A percentile compares a stretch with the other conserved stretches of the same genome.
Conservation (phyloP, 495 filamentous ascomycete species). For the Letharia lupina region DNA sequence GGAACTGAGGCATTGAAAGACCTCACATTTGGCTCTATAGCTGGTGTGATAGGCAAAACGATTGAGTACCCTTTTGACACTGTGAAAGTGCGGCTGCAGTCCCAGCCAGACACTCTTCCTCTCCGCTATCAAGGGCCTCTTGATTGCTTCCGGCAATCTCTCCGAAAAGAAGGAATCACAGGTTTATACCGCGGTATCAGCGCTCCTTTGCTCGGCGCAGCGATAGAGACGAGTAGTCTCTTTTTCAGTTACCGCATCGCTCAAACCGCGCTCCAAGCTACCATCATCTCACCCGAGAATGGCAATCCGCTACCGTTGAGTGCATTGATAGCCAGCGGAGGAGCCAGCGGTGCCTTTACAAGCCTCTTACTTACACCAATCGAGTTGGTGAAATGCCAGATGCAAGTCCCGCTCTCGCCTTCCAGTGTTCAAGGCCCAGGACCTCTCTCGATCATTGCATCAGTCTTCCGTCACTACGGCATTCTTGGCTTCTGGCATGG, state of each 20-base stretch:
- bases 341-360: conserved; percentile 80
- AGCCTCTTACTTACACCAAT: conserved; percentile 87
- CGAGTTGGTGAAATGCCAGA: conserved; percentile 96
- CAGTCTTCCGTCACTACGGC: conserved; percentile 74
- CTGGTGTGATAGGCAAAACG: conserved; percentile 86
- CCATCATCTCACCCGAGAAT: conserved; percentile 30
- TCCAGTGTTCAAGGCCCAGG: conserved; percentile 37
- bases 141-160: conserved; percentile 85
- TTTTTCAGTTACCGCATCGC: conserved; percentile 79
- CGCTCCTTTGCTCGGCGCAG: conserved; percentile 83
- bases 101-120: conserved; percentile 73
- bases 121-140: conserved; percentile 78
- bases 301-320: conserved; percentile 51
- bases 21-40: conserved; percentile 70
- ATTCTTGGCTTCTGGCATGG: conserved; percentile 88
- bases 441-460: conserved; percentile 55
- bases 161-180: conserved; percentile 63
- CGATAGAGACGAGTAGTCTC: conserved; percentile 84
- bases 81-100: conserved; percentile 70
- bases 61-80: conserved; percentile 99
- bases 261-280: conserved; percentile 57
- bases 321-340: conserved; percentile 67
- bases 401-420: conserved; percentile 61
- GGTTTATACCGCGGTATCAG: conserved; percentile 91
- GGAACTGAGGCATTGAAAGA: conserved; percentile 67